phyloP scores from a whole-genome alignment of 2,329 filamentous ascomycete species.

The Sordariomycetes sp. region DNA sequence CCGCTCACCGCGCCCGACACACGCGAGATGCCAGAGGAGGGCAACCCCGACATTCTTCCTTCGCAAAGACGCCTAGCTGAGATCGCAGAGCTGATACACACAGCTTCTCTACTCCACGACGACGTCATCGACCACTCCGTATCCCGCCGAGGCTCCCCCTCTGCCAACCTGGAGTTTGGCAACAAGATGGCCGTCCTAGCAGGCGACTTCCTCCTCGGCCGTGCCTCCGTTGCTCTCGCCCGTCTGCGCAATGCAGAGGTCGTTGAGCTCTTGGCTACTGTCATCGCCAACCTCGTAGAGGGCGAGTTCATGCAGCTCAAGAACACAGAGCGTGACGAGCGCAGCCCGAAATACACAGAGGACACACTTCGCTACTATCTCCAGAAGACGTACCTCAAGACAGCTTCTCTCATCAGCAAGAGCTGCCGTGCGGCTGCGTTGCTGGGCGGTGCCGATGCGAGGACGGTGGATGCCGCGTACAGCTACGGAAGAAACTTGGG shows the following conservation, averaged over 20 bases:
- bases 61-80: constrained; percentile 87
- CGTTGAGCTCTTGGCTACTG: constrained; percentile 85
- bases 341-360: constrained; percentile 75
- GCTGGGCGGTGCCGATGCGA: constrained; percentile 65
- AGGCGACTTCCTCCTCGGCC: constrained; percentile 89
- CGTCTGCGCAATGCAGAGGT: constrained; percentile 88
- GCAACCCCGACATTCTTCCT: constrained; percentile 68
- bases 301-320: constrained; percentile 99
- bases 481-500: constrained; percentile 88
- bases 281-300: constrained; percentile 95
- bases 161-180: constrained; percentile 89
- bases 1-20: constrained; percentile 29
- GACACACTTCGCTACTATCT: constrained; percentile 89
- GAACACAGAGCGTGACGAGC: constrained; percentile 86
- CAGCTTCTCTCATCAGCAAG: constrained; percentile 90
- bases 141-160: constrained; percentile 73
- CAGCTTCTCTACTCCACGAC: constrained; percentile 91
- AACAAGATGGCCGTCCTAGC: constrained; percentile 99
- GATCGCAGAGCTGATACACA: constrained; percentile 96
- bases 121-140: constrained; percentile 94
- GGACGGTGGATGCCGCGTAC: constrained; percentile 87
- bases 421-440: constrained; percentile 86
- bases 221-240: constrained; percentile 88
- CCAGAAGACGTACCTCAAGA: constrained; percentile 97
- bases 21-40: constrained; percentile 23